Base-by-base conservation (phyloP, 768 basidiomycete species). In the Boletus reticulatus region DNA sequence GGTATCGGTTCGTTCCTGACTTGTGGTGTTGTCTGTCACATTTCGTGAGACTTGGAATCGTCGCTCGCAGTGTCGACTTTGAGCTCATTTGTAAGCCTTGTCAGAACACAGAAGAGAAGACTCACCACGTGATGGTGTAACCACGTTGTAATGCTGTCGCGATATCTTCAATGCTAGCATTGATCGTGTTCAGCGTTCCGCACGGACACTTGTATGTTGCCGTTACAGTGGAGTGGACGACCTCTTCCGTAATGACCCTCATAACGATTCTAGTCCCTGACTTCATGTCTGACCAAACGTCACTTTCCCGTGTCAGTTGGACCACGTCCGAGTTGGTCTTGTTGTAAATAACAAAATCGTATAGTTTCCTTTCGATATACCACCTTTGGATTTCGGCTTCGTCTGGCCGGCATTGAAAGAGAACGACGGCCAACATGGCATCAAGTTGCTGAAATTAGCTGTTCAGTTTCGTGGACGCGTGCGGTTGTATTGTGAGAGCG, bases 291-390 rank as follows among this genome's bases (percentile, higher is more conserved):
- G 56, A 48, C 31, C 52, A 38, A 10, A 50, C 16, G 14, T 56
- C 27, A 13, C 34, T 47, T 19, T 49, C 52, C 8, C 16, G 32
- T 7, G 57, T 34, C 27, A 50, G 38, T 24, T 17, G 32, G 6
- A 32, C 32, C 44, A 43, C 32, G 16, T 22, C n/a, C 8, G 27
- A 46, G 16, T 47, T 24, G 3, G 43, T 45, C 8, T 31, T 11
- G 10, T 38, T 32, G 6, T 51, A 51, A 10, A 57, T 38, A 14
- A 57, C 42, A 7, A 58, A 57, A 17, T 57, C 41, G 4, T 57
- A 51, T 19, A 10, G 49, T 34, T 47, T 50, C n/a, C 34, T 27
- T 7, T 47, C 22, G 0, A 51, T 51, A n/a, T 57, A 58, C 57
- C 57, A 51, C 29, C 12, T 22, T 13, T 46, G 54, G 3, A 38